Percentiles rank a stretch among this genome's conserved stretches.
phyloP scores from a whole-genome alignment of 176 grass and related monocot genomes.

The Raddia guianensis region DNA sequence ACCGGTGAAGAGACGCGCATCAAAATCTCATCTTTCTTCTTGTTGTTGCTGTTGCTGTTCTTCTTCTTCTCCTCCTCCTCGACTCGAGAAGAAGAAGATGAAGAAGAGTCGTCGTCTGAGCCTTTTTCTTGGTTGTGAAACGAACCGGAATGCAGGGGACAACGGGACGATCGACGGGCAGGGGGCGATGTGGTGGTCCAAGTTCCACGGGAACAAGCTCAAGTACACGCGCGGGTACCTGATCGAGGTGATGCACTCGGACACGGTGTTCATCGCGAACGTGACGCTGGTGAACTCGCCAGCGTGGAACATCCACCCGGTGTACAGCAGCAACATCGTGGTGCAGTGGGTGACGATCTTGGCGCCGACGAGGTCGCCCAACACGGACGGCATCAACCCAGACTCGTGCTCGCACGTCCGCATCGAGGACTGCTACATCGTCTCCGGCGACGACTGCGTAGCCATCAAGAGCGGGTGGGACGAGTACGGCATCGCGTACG shows the following conservation, averaged over 20 bases:
- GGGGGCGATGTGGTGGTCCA: constrained; percentile 84
- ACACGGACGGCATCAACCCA: constrained; percentile 97
- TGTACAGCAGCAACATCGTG: constrained; percentile 89
- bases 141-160: constrained; percentile 36
- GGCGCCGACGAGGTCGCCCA: constrained; percentile 71
- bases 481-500: constrained; percentile 85
- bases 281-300: constrained; percentile 85
- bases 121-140: no score
- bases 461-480: constrained; percentile 98
- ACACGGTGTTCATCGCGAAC: constrained; percentile 84
- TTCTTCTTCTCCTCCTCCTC: no score
- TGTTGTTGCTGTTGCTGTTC: no score
- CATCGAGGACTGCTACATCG: constrained; percentile 97
- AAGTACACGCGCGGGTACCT: constrained; percentile 92
- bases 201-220: constrained; percentile 75
- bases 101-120: no score
- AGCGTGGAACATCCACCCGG: constrained; percentile 91
- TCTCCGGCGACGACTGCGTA: constrained; percentile 95
- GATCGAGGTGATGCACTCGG: constrained; percentile 67
- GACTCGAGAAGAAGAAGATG: no score
- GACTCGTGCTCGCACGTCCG: constrained; percentile 86
- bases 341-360: constrained; percentile 79
- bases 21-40: neutral
- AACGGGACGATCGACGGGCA: constrained; percentile 95
- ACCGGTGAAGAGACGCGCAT: constrained; percentile 42